Evolutionary conservation across 176 grass and related monocot species (phyloP), one percentile per base, ranked within the genome.

Genomic region (Eragrostis curvula): DNA sequence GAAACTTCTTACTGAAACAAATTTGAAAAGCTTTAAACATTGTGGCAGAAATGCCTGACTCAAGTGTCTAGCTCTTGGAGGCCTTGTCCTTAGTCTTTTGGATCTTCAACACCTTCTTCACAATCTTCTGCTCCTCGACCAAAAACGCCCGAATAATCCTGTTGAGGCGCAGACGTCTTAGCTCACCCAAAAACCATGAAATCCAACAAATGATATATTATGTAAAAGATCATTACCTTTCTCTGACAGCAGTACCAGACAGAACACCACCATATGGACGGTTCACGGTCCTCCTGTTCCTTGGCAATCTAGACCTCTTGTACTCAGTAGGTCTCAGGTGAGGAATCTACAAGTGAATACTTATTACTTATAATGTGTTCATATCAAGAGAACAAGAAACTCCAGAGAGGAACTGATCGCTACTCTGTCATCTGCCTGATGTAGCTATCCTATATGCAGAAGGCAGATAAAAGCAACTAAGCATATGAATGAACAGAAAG

Each of bases 51-150:
- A 59, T 40, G 77, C 28, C 77, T 78, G 53, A 62, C 43, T 78
- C 53, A 8, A 12, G 27, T 25, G 44, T 87, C 78, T 94, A 94
- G 66, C 81, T 90, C 85, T 94, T 90, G 46, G 85, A 79, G 66
- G 88, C 59, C 89, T 94, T 94, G 53, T 91, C 89, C 86, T 94
- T 94, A 8, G 80, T 78, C 80, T 94, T 94, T 48, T 94, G 89
- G 77, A 94, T 83, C 89, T 94, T 94, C 55, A 94, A 71, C 51
- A 94, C 92, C 86, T 91, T 94, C 86, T 94, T 94, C 67, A 94
- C 92, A 21, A 94, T 94, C 92, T 94, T 94, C 76, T 94, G 92
- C 77, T 94, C 92, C 83, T 94, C 92, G 0, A 94, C 92, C 68
- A 94, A 78, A 75, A 94, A 94, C 4, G 92, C 92, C 29, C 92